Percentiles rank a stretch among this genome's conserved stretches.
phyloP scores from a whole-genome alignment of 768 basidiomycete genomes.

The Leccinum sublutescens region DNA sequence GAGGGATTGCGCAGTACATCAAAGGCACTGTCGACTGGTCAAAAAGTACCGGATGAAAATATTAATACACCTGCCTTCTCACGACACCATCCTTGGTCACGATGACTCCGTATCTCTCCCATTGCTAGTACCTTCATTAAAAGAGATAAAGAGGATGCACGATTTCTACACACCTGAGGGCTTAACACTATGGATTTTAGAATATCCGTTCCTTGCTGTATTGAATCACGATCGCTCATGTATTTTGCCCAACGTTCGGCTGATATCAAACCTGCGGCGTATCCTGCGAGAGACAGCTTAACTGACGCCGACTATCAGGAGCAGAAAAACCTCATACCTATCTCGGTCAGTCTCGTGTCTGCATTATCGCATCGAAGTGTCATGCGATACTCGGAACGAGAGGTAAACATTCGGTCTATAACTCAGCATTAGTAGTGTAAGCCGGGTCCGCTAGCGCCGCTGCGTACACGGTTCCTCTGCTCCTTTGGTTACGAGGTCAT shows the following conservation, averaged over 20 bases:
- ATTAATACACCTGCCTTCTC: conserved; percentile 37
- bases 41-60: neutral
- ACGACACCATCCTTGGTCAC: conserved; percentile 42
- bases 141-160: no score
- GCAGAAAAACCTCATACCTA: conserved; percentile 43
- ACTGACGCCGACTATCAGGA: neutral
- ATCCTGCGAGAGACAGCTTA: neutral
- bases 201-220: conserved; percentile 27
- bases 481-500: conserved; percentile 85
- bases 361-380: conserved; percentile 88
- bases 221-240: no score
- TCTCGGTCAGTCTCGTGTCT: conserved; percentile 75
- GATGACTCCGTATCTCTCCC: conserved; percentile 42
- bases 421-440: conserved; percentile 1
- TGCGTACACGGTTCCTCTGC: conserved; percentile 83
- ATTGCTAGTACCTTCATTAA: conserved; percentile 31
- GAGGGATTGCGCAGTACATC: conserved; percentile 65
- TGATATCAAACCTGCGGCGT: no score
- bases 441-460: neutral
- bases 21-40: conserved; percentile 55
- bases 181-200: conserved; percentile 36
- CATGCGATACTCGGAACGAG: conserved; percentile 88
- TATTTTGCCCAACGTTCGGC: no score
- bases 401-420: conserved; percentile 93
- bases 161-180: conserved; percentile 37